phyloP scores from a whole-genome alignment of 2,329 filamentous ascomycete species.

The Verticillium dahliae region DNA sequence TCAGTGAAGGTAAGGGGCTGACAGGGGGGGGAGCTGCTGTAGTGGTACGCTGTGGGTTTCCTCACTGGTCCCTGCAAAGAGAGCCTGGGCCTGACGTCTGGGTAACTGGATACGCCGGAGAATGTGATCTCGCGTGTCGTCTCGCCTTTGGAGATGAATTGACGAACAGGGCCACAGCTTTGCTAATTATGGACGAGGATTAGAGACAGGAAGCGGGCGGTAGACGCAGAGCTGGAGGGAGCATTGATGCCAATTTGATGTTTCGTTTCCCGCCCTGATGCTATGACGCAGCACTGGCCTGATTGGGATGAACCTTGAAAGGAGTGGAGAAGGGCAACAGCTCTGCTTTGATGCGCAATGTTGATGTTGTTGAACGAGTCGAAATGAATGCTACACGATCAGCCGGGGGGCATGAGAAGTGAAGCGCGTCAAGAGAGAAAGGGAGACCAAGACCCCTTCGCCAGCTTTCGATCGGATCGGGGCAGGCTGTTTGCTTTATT shows the following conservation, averaged over 20 bases:
- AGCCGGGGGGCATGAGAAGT: neutral
- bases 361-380: neutral
- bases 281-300: neutral
- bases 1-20: slow-evolving; percentile 1
- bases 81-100: neutral
- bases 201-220: neutral
- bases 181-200: neutral
- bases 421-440: neutral
- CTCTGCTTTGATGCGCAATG: neutral
- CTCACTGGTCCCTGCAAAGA: neutral
- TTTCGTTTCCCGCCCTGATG: neutral
- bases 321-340: neutral
- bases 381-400: neutral
- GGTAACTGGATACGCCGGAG: neutral
- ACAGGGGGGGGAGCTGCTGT: neutral
- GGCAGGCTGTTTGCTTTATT: neutral
- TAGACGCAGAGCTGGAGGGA: neutral
- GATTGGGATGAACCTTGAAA: neutral
- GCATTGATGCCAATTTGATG: slow-evolving; percentile 2
- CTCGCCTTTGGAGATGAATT: neutral
- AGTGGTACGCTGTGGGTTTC: neutral
- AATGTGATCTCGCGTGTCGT: slow-evolving; percentile 3
- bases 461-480: neutral
- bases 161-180: neutral
- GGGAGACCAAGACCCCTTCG: neutral